phyloP scores from a whole-genome alignment of 2,329 filamentous ascomycete genomes.

The Fusarium sp. region DNA sequence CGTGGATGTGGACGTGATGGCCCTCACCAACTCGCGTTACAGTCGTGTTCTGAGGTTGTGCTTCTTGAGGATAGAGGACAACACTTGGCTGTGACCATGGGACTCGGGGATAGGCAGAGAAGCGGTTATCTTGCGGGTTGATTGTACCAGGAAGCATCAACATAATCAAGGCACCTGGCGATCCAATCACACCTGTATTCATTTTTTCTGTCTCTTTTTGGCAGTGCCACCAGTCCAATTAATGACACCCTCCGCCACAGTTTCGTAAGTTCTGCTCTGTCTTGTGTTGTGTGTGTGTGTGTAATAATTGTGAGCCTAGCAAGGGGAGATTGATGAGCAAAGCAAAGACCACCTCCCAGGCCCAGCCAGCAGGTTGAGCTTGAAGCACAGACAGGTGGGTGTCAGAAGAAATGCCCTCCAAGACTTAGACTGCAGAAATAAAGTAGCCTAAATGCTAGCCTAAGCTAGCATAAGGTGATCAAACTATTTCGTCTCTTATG shows the following conservation, averaged over 20 bases:
- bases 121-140: slow-evolving; percentile 8
- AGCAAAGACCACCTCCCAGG: slow-evolving; percentile 37
- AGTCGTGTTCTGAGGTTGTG: slow-evolving; percentile 28
- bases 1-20: slow-evolving; percentile 38
- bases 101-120: slow-evolving; percentile 25
- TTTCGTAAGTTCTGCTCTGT: slow-evolving; percentile 25
- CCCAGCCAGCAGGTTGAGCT: slow-evolving; percentile 32
- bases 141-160: slow-evolving; percentile 26
- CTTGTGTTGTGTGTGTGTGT: slow-evolving; percentile 15
- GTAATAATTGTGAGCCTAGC: slow-evolving; percentile 34
- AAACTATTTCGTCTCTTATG: no score
- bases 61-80: slow-evolving; percentile 25
- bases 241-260: slow-evolving; percentile 45
- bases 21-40: slow-evolving; percentile 37
- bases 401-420: no score
- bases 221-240: slow-evolving; percentile 1
- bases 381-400: background rate
- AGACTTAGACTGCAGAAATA: no score
- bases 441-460: no score
- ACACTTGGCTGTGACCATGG: slow-evolving; percentile 27
- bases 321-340: slow-evolving; percentile 43
- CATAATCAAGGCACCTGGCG: slow-evolving; percentile 16
- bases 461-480: no score
- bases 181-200: slow-evolving; percentile 30
- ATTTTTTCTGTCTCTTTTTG: background rate